A percentile compares a stretch with the other conserved stretches of the same genome.
Evolutionary conservation across 306 rosid genomes (phyloP).

Genomic region (Arachis stenosperma): DNA sequence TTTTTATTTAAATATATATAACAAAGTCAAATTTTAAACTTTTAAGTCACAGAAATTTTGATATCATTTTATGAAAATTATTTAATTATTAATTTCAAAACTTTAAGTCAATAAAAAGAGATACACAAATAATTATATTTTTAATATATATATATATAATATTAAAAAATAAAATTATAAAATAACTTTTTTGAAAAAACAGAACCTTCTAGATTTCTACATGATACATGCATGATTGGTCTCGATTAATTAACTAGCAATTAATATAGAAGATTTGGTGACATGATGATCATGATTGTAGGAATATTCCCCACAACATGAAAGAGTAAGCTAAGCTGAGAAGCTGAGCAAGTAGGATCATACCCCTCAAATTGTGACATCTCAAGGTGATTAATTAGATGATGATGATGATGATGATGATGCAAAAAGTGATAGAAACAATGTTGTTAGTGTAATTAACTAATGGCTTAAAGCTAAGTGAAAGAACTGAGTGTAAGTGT

Average conservation of each 20-base stretch:
- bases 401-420: not conserved
- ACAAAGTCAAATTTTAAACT: no score
- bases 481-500: slow-evolving; percentile 20
- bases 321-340: slow-evolving; percentile 83
- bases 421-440: not conserved
- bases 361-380: slow-evolving; percentile 56
- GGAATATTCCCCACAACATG: slow-evolving; percentile 75
- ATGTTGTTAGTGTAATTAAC: slow-evolving; percentile 6
- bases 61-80: no score
- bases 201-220: no score
- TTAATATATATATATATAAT: no score
- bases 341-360: slow-evolving; percentile 53
- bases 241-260: not conserved
- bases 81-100: no score
- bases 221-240: no score
- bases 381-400: slow-evolving; percentile 47
- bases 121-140: no score
- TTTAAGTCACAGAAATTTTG: no score
- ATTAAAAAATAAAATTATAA: not conserved
- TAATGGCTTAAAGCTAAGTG: slow-evolving; percentile 15
- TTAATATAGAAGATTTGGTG: not conserved
- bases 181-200: no score
- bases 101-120: no score
- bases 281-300: not conserved
- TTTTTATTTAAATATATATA: no score